Evolutionary conservation across 805 yeast genomes (phyloP).

Genomic region (Saccharomycopsis fermentans): DNA sequence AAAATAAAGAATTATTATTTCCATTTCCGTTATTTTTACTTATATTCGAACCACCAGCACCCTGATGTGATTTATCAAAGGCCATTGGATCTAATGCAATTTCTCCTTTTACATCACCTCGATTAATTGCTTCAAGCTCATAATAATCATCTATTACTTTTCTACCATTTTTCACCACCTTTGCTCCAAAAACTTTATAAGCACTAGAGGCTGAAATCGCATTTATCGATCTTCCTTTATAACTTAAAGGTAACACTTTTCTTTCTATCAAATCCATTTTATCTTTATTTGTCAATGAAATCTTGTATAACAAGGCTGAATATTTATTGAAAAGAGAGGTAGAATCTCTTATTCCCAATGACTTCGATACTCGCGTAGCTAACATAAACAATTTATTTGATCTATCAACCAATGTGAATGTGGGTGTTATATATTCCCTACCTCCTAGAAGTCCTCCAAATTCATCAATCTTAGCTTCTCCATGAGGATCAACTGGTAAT

Average conservation of each 20-base stretch:
- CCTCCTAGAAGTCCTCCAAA: slow-evolving; percentile 51
- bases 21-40: neutral
- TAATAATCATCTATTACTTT: slow-evolving; percentile 79
- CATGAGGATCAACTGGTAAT: slow-evolving; percentile 53
- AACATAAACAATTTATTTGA: slow-evolving; percentile 77
- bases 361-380: slow-evolving; percentile 91
- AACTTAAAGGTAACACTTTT: slow-evolving; percentile 77
- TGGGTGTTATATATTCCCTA: slow-evolving; percentile 56
- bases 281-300: slow-evolving; percentile 63
- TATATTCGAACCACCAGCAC: neutral
- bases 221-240: slow-evolving; percentile 82
- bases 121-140: slow-evolving; percentile 15
- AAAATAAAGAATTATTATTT: neutral
- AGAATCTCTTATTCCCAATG: slow-evolving; percentile 81
- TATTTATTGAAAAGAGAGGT: slow-evolving; percentile 68
- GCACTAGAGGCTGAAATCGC: slow-evolving; percentile 85
- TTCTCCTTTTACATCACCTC: slow-evolving; percentile 12
- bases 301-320: slow-evolving; percentile 60
- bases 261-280: slow-evolving; percentile 75
- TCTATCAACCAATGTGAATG: slow-evolving; percentile 45
- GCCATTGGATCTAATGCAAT: slow-evolving; percentile 4
- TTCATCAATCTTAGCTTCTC: slow-evolving; percentile 50
- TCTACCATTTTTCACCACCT: slow-evolving; percentile 67
- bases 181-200: slow-evolving; percentile 86
- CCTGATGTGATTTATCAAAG: neutral